These are phyloP conservation scores for Fusarium tanahbumbuense DNA, from an alignment of 2,329 filamentous ascomycete species.

Conservation along the genomic window DNA sequence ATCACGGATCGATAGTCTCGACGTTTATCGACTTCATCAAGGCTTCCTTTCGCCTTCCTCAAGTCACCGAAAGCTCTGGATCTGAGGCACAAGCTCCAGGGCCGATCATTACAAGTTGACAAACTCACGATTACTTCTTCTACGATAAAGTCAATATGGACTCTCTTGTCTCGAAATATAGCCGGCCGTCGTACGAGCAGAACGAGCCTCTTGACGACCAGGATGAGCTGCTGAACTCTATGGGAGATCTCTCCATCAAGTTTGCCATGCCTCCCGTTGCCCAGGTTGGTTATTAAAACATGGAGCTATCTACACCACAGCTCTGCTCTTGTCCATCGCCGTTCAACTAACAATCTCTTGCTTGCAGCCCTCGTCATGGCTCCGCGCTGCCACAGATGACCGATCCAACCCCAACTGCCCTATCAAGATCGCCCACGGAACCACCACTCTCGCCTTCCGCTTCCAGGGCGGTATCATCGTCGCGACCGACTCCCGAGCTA, in stretches of 20 bases:
- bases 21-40: not conserved
- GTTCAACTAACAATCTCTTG: constrained; percentile 12
- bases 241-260: constrained; percentile 85
- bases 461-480: constrained; percentile 99
- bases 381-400: constrained; percentile 97
- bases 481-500: constrained; percentile 95
- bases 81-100: constrained; percentile 20
- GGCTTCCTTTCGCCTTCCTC: not conserved
- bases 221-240: constrained; percentile 77
- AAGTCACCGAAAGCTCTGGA: constrained; percentile 12
- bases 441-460: constrained; percentile 96
- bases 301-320: not conserved
- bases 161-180: constrained; percentile 91
- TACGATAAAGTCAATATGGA: constrained; percentile 73
- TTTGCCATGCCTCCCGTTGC: constrained; percentile 95
- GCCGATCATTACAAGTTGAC: constrained; percentile 17
- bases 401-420: constrained; percentile 95
- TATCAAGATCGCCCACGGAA: constrained; percentile 99
- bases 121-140: constrained; percentile 3
- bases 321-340: not conserved
- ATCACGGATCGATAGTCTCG: constrained; percentile 13
- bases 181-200: constrained; percentile 77
- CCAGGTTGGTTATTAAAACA: constrained; percentile 70
- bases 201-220: constrained; percentile 78
- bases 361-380: constrained; percentile 85